phyloP scores from a whole-genome alignment of 1,284 basidiomycete genomes.

The Sutorius eximius region DNA sequence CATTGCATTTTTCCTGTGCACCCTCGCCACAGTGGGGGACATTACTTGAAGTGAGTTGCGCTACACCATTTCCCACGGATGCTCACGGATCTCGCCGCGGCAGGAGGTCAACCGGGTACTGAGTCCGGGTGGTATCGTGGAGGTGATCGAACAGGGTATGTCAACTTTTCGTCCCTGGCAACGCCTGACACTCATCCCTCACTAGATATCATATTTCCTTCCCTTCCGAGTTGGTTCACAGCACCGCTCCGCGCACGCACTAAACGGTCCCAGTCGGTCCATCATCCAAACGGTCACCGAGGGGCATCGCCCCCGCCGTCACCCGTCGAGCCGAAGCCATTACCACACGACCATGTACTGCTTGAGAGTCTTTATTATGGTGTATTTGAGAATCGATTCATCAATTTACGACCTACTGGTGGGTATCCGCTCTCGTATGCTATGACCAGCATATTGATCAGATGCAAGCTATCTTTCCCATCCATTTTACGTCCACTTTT shows the following conservation, averaged over 20 bases:
- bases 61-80: background rate
- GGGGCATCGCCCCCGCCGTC: conserved; percentile 36
- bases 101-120: conserved; percentile 72
- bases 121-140: conserved; percentile 65
- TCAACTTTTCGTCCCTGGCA: conserved; percentile 3
- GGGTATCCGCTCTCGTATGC: background rate
- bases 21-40: conserved; percentile 56
- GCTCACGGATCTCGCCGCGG: conserved; percentile 6
- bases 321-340: conserved; percentile 29
- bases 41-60: conserved; percentile 58
- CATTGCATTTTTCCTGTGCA: background rate
- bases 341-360: conserved; percentile 58
- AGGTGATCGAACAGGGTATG: conserved; percentile 69
- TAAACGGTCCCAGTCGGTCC: conserved; percentile 45
- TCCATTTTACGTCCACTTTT: conserved; percentile 71
- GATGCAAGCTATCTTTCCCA: conserved; percentile 59
- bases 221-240: conserved; percentile 66
- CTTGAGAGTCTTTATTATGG: conserved; percentile 64
- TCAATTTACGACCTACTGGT: conserved; percentile 63
- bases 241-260: conserved; percentile 52
- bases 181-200: background rate
- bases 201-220: conserved; percentile 62
- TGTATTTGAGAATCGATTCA: conserved; percentile 64
- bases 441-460: conserved; percentile 6
- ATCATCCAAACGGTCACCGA: conserved; percentile 46